Conservation (phyloP, 2,329 filamentous ascomycete genomes). For the Geoglossum cookeanum region DNA sequence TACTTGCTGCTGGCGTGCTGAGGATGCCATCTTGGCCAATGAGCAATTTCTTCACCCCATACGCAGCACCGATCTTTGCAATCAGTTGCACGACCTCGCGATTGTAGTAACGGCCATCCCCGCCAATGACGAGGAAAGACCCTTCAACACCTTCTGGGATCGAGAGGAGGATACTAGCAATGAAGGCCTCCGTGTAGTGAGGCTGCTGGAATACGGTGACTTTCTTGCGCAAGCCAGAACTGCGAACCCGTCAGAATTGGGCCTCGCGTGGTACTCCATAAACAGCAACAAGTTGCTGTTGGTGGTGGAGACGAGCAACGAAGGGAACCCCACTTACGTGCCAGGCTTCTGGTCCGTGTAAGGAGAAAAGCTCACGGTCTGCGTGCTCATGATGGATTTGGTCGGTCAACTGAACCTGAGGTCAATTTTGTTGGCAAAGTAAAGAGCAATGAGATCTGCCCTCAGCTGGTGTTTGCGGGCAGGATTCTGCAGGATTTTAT, state of each 20-base stretch:
- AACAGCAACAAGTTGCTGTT: slow-evolving; percentile 4
- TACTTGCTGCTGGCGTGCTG: slow-evolving; percentile 87
- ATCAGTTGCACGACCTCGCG: slow-evolving; percentile 92
- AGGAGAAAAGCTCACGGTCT: slow-evolving; percentile 64
- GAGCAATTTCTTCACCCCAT: slow-evolving; percentile 96
- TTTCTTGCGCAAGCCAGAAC: slow-evolving; percentile 96
- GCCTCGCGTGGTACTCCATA: slow-evolving; percentile 6
- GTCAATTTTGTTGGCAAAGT: not conserved
- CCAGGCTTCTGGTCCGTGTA: slow-evolving; percentile 97
- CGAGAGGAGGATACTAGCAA: slow-evolving; percentile 82
- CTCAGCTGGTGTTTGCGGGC: not conserved
- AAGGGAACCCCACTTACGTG: slow-evolving; percentile 50
- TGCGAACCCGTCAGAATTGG: slow-evolving; percentile 23
- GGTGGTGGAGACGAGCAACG: slow-evolving; percentile 4
- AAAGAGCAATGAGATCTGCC: not conserved
- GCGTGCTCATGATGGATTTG: slow-evolving; percentile 44
- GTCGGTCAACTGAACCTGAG: not conserved
- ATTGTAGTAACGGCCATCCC: slow-evolving; percentile 95
- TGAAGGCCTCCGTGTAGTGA: slow-evolving; percentile 91
- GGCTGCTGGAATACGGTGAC: slow-evolving; percentile 92
- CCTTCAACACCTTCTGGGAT: slow-evolving; percentile 87
- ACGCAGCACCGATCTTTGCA: slow-evolving; percentile 89
- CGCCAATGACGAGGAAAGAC: slow-evolving; percentile 85
- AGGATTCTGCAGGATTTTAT: not conserved
- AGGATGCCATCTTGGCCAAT: slow-evolving; percentile 93